Evolutionary conservation across 1,284 basidiomycete genomes (phyloP).

Genomic region (Albatrellus sp.): DNA sequence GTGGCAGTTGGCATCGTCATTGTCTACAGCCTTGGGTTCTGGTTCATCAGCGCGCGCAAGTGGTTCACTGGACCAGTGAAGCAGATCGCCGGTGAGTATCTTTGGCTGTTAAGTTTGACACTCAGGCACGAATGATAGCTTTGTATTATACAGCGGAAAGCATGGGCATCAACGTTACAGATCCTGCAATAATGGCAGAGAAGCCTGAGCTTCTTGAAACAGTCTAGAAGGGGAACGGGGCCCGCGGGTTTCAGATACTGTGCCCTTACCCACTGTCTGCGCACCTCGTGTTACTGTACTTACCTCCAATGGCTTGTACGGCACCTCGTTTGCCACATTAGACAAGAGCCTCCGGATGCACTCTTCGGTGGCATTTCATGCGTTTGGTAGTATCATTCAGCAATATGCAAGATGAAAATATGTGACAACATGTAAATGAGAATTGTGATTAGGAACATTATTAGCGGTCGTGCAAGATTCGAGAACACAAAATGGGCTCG

Average conservation of each 20-base stretch:
- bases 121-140: background rate
- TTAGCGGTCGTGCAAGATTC: background rate
- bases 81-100: constrained; percentile 34
- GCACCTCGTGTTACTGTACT: too few relatives aligned
- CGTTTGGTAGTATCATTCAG: background rate
- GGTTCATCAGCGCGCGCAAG: constrained; percentile 54
- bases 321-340: too few relatives aligned
- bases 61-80: constrained; percentile 60
- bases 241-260: too few relatives aligned
- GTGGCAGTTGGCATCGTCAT: constrained; percentile 65
- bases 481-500: too few relatives aligned
- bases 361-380: background rate
- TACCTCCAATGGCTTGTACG: too few relatives aligned
- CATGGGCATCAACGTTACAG: constrained; percentile 2
- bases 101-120: background rate
- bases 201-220: background rate
- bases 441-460: background rate
- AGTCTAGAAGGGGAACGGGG: too few relatives aligned
- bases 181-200: constrained; percentile 5
- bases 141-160: constrained; percentile 3
- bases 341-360: too few relatives aligned
- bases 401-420: background rate
- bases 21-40: constrained; percentile 47
- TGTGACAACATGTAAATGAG: background rate
- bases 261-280: too few relatives aligned